Base-by-base conservation (phyloP, 345 rosid genomes). In the Lepidium sativum region DNA sequence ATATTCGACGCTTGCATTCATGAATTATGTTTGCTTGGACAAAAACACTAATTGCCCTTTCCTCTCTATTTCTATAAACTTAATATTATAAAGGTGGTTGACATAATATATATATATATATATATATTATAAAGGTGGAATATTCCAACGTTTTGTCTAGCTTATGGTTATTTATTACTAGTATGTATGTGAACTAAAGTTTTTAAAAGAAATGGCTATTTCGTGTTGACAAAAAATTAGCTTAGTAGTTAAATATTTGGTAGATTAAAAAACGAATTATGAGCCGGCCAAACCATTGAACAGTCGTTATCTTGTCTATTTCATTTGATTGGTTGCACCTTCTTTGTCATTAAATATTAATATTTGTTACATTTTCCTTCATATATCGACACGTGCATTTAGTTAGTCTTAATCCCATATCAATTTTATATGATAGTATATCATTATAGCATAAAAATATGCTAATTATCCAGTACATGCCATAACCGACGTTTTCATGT, bases 221-320 rank as follows among this genome's bases (percentile, higher is more conserved):
- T 54, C 35, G 68, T 62, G 69, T 62, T 54, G 63, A 70, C 50
- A 51, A 69, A 53, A 37, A 45, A 7, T 12, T 21, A 6, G 52
- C 39, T 34, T 8, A 23, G 16, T 37, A 72, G 17, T 32, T 52
- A 33, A 66, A 31, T 59, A 59, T 4, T 16, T 3, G 18, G 4
- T 5, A 16, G 58, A n/a, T 54, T 60, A 73, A 67, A 73, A 51
- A 51, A 53, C 60, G 17, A 53, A 52, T 67, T 52, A 43, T 52
- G 68, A 73, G 60, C 72, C 77, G 72, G 63, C 68, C 77, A 67
- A 73, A 60, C 63, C 45, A 73, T 49, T 73, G 50, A 51, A 57
- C 67, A 52, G 68, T 73, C 68, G 20, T 60, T 65, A 66, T 73
- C 68, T 51, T 7, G 44, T 72, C 65, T 39, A 43, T 66, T 38